These are phyloP conservation scores for Ustilago cynodontis DNA, from an alignment of 1,284 basidiomycete species.

Conservation along the genomic window DNA sequence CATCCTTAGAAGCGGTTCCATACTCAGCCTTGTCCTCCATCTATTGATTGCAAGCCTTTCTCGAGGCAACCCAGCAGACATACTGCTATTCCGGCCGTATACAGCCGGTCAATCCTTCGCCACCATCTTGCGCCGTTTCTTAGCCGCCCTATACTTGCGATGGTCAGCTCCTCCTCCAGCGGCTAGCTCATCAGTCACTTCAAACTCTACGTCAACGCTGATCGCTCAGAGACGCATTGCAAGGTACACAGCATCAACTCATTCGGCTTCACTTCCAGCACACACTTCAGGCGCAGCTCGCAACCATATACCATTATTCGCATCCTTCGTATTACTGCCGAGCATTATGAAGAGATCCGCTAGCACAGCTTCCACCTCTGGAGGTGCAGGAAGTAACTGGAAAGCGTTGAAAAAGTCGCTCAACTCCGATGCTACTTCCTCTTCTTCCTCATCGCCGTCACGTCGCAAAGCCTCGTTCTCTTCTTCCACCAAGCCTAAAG, in stretches of 20 bases:
- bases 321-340: background rate
- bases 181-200: background rate
- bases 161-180: slow-evolving; percentile 9
- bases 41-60: too few species aligned
- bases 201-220: background rate
- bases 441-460: slow-evolving; percentile 8
- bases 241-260: background rate
- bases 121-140: slow-evolving; percentile 19
- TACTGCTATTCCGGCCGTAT: background rate
- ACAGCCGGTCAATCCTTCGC: slow-evolving; percentile 5
- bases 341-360: slow-evolving; percentile 32
- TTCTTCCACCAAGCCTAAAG: background rate
- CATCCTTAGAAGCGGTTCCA: too few species aligned
- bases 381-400: slow-evolving; percentile 63
- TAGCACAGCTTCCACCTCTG: background rate
- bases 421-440: slow-evolving; percentile 21
- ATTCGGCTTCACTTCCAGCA: background rate
- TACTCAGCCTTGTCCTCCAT: too few species aligned
- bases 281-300: background rate
- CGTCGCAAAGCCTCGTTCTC: slow-evolving; percentile 12
- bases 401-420: slow-evolving; percentile 59
- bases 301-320: background rate
- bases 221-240: background rate
- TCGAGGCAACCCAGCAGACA: background rate
- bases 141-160: slow-evolving; percentile 13